Evolutionary conservation across 2,329 filamentous ascomycete species (phyloP).

Genomic region (Aspergillus sp.): DNA sequence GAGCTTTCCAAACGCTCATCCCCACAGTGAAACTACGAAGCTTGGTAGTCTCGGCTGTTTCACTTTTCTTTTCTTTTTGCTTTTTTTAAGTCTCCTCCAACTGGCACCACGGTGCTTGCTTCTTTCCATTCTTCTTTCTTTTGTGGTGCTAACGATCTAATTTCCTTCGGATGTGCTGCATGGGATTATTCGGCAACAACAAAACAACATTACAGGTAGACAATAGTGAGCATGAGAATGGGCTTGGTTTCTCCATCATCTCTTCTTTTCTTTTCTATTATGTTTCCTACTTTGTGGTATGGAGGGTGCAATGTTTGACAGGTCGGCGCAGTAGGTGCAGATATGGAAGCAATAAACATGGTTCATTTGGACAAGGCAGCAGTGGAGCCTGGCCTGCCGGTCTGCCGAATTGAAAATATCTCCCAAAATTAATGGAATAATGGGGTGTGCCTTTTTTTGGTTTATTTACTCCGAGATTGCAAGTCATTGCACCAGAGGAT

Average conservation of each 20-base stretch:
- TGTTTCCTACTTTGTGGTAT: background rate
- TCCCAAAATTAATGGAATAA: background rate
- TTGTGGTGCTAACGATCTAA: background rate
- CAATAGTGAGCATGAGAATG: background rate
- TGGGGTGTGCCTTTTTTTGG: background rate
- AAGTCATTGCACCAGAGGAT: background rate
- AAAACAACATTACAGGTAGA: constrained; percentile 12
- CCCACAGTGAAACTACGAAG: background rate
- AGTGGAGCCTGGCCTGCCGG: background rate
- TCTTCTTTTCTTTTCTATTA: background rate
- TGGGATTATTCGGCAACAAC: constrained; percentile 1
- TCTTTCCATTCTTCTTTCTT: constrained; percentile 6
- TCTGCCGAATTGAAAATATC: background rate
- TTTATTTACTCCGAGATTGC: background rate
- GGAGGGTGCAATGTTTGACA: background rate
- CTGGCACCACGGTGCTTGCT: background rate
- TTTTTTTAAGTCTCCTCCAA: background rate
- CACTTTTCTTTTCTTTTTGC: constrained; percentile 1
- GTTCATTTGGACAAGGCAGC: background rate
- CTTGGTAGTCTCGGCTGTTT: background rate
- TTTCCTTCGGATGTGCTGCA: constrained; percentile 7
- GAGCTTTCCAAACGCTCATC: background rate
- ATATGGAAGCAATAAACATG: background rate
- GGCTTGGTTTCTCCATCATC: background rate
- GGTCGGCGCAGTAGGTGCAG: background rate